Evolutionary conservation across 192 early-diverging fungal species (phyloP).

Genomic region (Mortierella hygrophila): DNA sequence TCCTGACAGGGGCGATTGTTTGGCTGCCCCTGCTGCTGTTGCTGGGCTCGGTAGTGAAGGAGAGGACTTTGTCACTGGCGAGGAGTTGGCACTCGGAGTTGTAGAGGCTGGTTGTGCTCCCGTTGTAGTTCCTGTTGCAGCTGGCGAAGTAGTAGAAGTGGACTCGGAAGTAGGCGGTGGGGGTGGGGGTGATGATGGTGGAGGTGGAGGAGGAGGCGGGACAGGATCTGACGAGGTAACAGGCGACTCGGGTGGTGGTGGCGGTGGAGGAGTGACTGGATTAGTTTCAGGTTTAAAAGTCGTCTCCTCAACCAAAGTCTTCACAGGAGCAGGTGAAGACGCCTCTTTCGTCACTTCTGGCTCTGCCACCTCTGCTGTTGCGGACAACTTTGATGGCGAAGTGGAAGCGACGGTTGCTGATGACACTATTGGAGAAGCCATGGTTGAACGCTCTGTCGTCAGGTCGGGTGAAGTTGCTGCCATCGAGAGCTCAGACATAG

Average conservation of each 20-base stretch:
- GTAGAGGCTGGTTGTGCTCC: not conserved
- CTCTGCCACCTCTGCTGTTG: not conserved
- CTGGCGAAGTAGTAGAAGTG: not conserved
- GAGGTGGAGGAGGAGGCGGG: slow-evolving; percentile 8
- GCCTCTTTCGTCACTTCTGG: not conserved
- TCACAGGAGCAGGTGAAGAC: not conserved
- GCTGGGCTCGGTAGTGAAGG: not conserved
- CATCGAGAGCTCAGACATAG: not conserved
- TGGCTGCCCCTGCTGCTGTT: not conserved
- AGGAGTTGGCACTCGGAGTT: not conserved
- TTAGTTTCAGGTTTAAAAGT: not conserved
- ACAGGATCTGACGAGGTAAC: not conserved
- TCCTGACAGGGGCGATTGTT: not conserved
- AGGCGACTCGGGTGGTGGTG: slow-evolving; percentile 2
- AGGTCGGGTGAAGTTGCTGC: not conserved
- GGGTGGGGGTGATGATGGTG: not conserved
- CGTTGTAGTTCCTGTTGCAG: too few species aligned
- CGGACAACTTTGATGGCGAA: not conserved
- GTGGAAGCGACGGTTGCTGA: not conserved
- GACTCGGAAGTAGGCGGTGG: not conserved
- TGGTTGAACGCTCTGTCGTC: not conserved
- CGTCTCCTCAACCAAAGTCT: not conserved
- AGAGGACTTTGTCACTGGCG: not conserved
- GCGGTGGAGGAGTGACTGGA: not conserved
- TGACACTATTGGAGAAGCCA: not conserved